Evolutionary conservation across 164 flowering plant genomes (phyloP), one percentile per base, ranked within the genome.

Genomic region (Tetracentron sinense): DNA sequence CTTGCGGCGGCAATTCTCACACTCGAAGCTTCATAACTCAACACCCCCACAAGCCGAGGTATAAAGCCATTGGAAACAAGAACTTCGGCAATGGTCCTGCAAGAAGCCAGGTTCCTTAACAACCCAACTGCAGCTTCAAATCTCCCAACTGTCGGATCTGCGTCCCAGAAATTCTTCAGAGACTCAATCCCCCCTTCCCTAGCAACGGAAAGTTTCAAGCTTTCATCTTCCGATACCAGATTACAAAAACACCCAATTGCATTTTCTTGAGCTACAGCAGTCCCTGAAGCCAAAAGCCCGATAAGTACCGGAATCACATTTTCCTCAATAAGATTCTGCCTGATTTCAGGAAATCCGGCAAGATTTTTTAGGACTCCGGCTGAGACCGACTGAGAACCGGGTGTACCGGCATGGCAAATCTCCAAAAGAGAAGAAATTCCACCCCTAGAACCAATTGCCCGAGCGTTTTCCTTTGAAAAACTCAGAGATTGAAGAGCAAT

Each of bases 321-420:
- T 57, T 93, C 98, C 56, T 94, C 98, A 0, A 83, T 42, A 30
- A 90, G 83, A 77, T 74, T 84, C 71, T 78, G 86, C 44, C 68
- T 75, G n/a, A 72, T 80, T 51, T 91, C 96, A 0, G 46, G 50
- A 60, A 87, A 81, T 5, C 56, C 72, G 1, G 98, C 86, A 0
- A 94, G 69, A 72, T 89, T 89, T 29, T 86, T 72, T 77, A 94
- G 62, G 19, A 91, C 97, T 31, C 88, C 87, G 0, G 91, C 96
- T 0, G 98, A 93, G 15, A 76, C 71, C 15, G 91, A 90, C 52
- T 79, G 85, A 0, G 89, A 82, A 64, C 71, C 74, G 1, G 89
- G 87, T 1, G 92, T 81, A 0, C 92, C 89, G 7, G 68, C 76
- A n/a, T 66, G 68, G 63, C 85, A 86, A 66, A 84, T 81, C 66